Percentiles rank a stretch among this genome's conserved stretches.
Evolutionary conservation across 2,329 filamentous ascomycete species (phyloP).

Genomic region (Pyrenophora seminiperda): DNA sequence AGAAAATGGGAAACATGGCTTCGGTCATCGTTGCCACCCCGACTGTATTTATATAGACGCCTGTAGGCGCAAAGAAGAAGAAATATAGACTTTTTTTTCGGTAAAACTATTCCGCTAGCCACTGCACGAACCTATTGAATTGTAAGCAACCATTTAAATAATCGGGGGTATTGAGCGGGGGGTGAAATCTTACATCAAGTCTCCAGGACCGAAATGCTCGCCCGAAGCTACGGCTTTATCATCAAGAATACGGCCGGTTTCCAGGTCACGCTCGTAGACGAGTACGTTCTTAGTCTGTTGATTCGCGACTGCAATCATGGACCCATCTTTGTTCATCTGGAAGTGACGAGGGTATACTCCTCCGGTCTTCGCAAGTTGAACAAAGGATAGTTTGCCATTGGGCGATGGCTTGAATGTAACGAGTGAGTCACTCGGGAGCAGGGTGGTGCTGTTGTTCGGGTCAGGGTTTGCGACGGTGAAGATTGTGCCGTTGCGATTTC

Average conservation of each 20-base stretch:
- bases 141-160: not conserved
- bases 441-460: slow-evolving; percentile 44
- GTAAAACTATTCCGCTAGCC: slow-evolving; percentile 3
- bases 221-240: slow-evolving; percentile 43
- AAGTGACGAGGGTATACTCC: slow-evolving; percentile 71
- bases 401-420: slow-evolving; percentile 51
- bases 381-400: slow-evolving; percentile 61
- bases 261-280: slow-evolving; percentile 64
- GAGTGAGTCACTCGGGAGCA: slow-evolving; percentile 61
- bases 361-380: slow-evolving; percentile 66
- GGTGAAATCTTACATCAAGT: slow-evolving; percentile 31
- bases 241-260: slow-evolving; percentile 63
- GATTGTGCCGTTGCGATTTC: slow-evolving; percentile 67
- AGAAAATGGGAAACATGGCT: not conserved
- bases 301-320: slow-evolving; percentile 68
- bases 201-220: slow-evolving; percentile 18
- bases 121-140: slow-evolving; percentile 8
- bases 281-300: slow-evolving; percentile 66
- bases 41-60: too few relatives aligned
- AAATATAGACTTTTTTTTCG: too few relatives aligned
- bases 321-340: slow-evolving; percentile 67
- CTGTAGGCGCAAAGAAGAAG: too few relatives aligned
- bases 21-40: not conserved
- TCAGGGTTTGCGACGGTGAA: slow-evolving; percentile 57
- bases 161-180: too few relatives aligned